These are phyloP conservation scores for Exophiala viscosa DNA, from an alignment of 2,329 filamentous ascomycete species.

Conservation along the genomic window DNA sequence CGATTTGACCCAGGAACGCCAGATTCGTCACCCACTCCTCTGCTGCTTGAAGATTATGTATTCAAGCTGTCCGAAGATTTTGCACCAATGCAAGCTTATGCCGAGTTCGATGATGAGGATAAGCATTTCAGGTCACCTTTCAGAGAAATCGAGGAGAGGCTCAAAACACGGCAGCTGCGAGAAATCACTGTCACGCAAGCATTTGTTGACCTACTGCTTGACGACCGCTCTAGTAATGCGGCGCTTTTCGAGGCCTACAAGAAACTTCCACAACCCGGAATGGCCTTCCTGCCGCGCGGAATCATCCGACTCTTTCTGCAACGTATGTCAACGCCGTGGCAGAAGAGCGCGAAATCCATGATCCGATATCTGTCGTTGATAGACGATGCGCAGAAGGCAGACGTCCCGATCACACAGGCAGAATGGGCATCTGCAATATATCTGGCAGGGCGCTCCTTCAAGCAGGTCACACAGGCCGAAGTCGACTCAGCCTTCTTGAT, in stretches of 20 bases:
- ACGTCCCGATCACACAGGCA: constrained; percentile 61
- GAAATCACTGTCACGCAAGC: constrained; percentile 24
- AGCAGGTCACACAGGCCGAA: constrained; percentile 54
- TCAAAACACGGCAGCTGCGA: constrained; percentile 30
- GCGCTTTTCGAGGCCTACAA: constrained; percentile 53
- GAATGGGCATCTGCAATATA: constrained; percentile 85
- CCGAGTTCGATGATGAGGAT: constrained; percentile 22
- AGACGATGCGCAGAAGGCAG: constrained; percentile 74
- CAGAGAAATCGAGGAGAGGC: constrained; percentile 36
- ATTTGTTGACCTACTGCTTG: constrained; percentile 41
- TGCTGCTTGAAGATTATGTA: constrained; percentile 26
- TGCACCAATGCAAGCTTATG: constrained; percentile 19
- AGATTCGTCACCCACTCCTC: constrained; percentile 27
- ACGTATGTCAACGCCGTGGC: constrained; percentile 61
- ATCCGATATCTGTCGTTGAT: constrained; percentile 78
- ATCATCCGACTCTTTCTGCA: constrained; percentile 64
- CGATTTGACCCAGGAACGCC: constrained; percentile 28
- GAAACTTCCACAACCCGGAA: constrained; percentile 51
- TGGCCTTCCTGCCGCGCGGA: constrained; percentile 47
- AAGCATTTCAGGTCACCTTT: constrained; percentile 24
- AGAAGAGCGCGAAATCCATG: constrained; percentile 61
- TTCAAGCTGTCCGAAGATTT: constrained; percentile 29
- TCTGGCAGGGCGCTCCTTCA: constrained; percentile 69
- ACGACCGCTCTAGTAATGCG: constrained; percentile 45
- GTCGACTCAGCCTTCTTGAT: constrained; percentile 67